Percentiles rank a stretch among this genome's conserved stretches.
Conservation (phyloP, 2,329 filamentous ascomycete genomes). For the Lomentospora prolificans region DNA sequence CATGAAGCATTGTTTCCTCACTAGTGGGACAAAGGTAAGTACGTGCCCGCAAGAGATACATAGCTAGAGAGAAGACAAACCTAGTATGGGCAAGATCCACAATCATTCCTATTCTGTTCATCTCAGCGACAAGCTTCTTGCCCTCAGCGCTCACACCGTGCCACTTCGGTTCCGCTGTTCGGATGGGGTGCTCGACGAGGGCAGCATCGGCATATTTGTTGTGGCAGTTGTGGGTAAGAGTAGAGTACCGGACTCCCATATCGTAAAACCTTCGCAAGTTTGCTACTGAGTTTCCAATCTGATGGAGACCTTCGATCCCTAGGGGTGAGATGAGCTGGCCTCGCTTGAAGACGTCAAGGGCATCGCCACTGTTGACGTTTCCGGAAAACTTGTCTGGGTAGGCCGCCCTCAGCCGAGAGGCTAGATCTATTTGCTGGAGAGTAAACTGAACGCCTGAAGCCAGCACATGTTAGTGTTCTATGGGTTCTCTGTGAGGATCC, state of each 20-base stretch:
- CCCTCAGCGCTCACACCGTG: constrained; percentile 65
- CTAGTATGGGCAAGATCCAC: constrained; percentile 72
- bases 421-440: constrained; percentile 65
- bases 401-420: constrained; percentile 49
- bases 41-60: background rate
- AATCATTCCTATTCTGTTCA: constrained; percentile 94
- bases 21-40: constrained; percentile 20
- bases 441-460: constrained; percentile 54
- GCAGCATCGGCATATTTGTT: constrained; percentile 85
- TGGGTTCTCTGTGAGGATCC: background rate
- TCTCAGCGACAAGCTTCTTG: constrained; percentile 63
- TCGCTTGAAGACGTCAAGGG: constrained; percentile 48
- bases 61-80: constrained; percentile 17
- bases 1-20: constrained; percentile 75
- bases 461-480: constrained; percentile 5
- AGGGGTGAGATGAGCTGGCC: constrained; percentile 66
- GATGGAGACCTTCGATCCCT: constrained; percentile 81
- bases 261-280: constrained; percentile 67
- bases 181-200: constrained; percentile 43
- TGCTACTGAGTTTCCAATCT: constrained; percentile 76
- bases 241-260: constrained; percentile 78
- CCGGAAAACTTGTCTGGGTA: constrained; percentile 65
- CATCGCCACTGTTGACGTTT: constrained; percentile 48
- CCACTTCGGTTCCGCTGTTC: constrained; percentile 49
- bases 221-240: constrained; percentile 87